These are phyloP conservation scores for Colletotrichum orbiculare DNA, from an alignment of 2,329 filamentous ascomycete genomes.

Conservation along the genomic window DNA sequence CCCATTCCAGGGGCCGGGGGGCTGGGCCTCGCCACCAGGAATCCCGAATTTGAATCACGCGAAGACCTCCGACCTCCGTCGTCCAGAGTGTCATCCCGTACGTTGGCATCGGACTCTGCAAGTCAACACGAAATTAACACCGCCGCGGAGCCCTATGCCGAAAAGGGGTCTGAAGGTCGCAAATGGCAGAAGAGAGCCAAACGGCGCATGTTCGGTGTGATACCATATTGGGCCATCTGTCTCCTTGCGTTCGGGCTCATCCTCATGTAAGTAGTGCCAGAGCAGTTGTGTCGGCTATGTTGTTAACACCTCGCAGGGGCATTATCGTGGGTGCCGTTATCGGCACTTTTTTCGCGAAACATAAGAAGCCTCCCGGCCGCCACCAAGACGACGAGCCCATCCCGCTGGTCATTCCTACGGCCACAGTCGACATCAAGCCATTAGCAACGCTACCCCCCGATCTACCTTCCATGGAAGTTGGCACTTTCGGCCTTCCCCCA, in stretches of 20 bases:
- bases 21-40: conserved; percentile 68
- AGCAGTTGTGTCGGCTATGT: background rate
- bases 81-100: conserved; percentile 64
- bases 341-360: conserved; percentile 55
- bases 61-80: conserved; percentile 64
- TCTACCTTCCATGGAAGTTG: conserved; percentile 64
- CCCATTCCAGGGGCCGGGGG: conserved; percentile 68
- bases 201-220: conserved; percentile 66
- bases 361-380: conserved; percentile 43
- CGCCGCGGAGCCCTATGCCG: conserved; percentile 55
- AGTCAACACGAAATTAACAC: conserved; percentile 67
- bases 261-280: conserved; percentile 50
- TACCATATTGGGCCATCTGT: conserved; percentile 71
- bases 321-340: conserved; percentile 68
- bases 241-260: conserved; percentile 60
- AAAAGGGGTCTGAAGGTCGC: conserved; percentile 53
- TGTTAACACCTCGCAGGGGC: conserved; percentile 42
- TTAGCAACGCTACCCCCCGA: conserved; percentile 61
- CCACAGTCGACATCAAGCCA: conserved; percentile 61
- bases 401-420: conserved; percentile 48
- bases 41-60: conserved; percentile 71
- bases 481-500: conserved; percentile 67
- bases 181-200: conserved; percentile 64
- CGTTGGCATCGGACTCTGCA: conserved; percentile 57
- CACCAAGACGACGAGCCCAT: conserved; percentile 41